Conservation (phyloP, 306 rosid species). For the Dryas drummondii region DNA sequence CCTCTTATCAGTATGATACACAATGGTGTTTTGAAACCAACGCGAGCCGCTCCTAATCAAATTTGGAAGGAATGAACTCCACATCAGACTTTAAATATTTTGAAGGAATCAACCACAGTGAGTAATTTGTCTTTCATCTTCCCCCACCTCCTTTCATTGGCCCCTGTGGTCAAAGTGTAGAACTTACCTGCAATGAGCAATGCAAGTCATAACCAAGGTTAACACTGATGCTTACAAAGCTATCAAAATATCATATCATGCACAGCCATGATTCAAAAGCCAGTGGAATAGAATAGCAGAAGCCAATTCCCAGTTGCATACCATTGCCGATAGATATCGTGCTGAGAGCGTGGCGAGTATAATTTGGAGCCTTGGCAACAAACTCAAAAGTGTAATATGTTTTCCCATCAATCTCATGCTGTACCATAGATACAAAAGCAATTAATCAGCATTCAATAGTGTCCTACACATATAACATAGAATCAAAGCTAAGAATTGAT, state of each 20-base stretch:
- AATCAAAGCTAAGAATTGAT: neutral
- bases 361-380: conserved; percentile 88
- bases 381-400: conserved; percentile 82
- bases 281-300: neutral
- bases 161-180: conserved; percentile 84
- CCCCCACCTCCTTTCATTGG: conserved; percentile 93
- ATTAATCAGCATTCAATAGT: conserved; percentile 4
- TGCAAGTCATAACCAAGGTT: neutral
- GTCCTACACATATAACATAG: neutral
- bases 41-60: conserved; percentile 22
- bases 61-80: neutral
- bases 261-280: neutral
- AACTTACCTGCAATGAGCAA: conserved; percentile 66
- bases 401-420: conserved; percentile 83
- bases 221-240: neutral
- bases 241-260: neutral
- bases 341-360: conserved; percentile 91
- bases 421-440: conserved; percentile 32
- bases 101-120: conserved; percentile 73
- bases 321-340: conserved; percentile 79
- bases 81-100: conserved; percentile 53
- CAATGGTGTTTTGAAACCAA: neutral
- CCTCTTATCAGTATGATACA: conserved; percentile 11
- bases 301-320: conserved; percentile 33
- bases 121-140: conserved; percentile 91